Base-by-base conservation (phyloP, 805 yeast genomes). In the Sugiyamaella lignohabitans region DNA sequence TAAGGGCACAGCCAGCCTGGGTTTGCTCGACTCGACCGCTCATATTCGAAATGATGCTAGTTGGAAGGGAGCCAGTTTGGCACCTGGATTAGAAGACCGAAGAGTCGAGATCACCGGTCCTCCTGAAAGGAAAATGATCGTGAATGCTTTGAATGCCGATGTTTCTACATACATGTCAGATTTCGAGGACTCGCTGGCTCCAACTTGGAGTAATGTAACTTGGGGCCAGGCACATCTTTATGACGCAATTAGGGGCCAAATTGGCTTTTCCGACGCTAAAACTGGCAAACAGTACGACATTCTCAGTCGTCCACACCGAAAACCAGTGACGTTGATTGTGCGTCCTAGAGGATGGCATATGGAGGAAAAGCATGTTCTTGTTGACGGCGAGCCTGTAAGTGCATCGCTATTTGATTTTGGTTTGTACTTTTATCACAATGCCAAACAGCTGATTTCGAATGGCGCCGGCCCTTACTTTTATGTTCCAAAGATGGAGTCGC, bases 111-210 rank as follows among this genome's bases (percentile, higher is more conserved):
- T 80, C 63, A 80, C 86, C 35, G 87, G 87, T 34, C 86, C 86
- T 34, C 79, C 84, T 34, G 85, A 80, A 62, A 70, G 85, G 49
- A 80, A 80, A 60, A 80, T 80, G 86, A 83, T 80, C 49, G 78
- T 80, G 67, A 80, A 80, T 55, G 86, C 86, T 18, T 72, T 80
- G 59, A 80, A 80, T 66, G 73, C 84, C 5, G 70, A 70, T 36
- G 85, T 80, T 29, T 81, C 80, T 53, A 79, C 85, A 34, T 80
- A 80, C 65, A 81, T 80, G 86, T 80, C 84, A 43, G 86, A 81
- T 60, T 80, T 80, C 53, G 86, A 81, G 65, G 86, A 80, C 63
- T 78, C 84, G 17, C 71, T 76, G 63, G 76, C 85, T 23, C 86
- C 86, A 39, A 79, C 84, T 24, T 80, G 86, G 86, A 62, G 64